Evolutionary conservation across 2,329 filamentous ascomycete species (phyloP), one percentile per base, ranked within the genome.

Genomic region (Hortaea werneckii): DNA sequence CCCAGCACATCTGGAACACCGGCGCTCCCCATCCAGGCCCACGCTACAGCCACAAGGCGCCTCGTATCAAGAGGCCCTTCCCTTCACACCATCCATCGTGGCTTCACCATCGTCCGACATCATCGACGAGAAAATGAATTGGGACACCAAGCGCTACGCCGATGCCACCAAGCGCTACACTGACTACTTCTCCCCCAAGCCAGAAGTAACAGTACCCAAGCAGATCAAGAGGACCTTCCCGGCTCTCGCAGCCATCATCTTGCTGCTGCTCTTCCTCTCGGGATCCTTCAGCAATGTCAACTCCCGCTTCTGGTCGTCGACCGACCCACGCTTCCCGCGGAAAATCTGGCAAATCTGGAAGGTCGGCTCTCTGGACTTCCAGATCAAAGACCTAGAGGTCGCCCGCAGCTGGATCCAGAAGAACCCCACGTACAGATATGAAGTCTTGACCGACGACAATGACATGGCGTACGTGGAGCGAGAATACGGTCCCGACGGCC

Each of bases 331-430:
- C 54, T 86, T 80, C 55, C 83, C 74, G 5, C 72, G 73, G 45
- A 87, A 86, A 64, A 83, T 87, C 53, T 87, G 82, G 83, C 83
- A 87, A 63, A 82, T 79, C 0, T 87, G 83, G 83, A 87, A 85
- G 61, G 75, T 82, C 28, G 75, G 82, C 50, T 79, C 82, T 2
- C 67, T 85, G 30, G 69, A 71, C 2, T 85, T 85, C 57, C 82
- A 83, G 51, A 73, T 79, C 55, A 72, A 77, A 43, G 80, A 86
- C 55, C 67, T 76, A 29, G 65, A 71, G 26, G 71, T 71, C 0
- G 82, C 82, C 7, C 73, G 74, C 53, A 80, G 80, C 1, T 87
- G 83, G 82, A 70, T 76, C 0, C 63, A 67, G 20, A 82, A 79
- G 64, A 86, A 86, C 54, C 82, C 80, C 0, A 71, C 70, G 3